Conservation (phyloP, 352 stramenopile species). For the Phytophthora pini region DNA sequence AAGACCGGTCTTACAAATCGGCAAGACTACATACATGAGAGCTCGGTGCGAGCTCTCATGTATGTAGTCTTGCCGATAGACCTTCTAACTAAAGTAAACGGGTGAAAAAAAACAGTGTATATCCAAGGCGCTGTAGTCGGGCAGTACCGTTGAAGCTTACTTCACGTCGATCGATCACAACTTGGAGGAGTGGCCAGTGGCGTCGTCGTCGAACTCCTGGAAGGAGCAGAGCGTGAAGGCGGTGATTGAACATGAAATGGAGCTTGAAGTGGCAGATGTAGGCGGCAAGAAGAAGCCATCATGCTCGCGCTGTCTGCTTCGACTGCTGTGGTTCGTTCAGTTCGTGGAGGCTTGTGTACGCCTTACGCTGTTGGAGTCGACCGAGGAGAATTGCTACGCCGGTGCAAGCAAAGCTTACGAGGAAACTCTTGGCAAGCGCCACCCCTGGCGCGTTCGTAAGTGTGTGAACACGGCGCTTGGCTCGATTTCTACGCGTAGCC, state of each 20-base stretch:
- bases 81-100: no score
- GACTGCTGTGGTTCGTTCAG: conserved; percentile 84
- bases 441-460: conserved; percentile 87
- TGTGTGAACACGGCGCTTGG: conserved; percentile 77
- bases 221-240: conserved; percentile 59
- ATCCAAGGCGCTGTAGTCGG: no score
- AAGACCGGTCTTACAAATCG: no score
- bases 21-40: no score
- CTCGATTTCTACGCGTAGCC: conserved; percentile 63
- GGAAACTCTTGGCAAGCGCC: conserved; percentile 79
- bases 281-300: conserved; percentile 89
- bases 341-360: conserved; percentile 81
- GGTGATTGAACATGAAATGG: conserved; percentile 72
- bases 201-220: conserved; percentile 43
- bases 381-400: conserved; percentile 67
- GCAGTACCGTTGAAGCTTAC: conserved; percentile 76
- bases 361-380: conserved; percentile 71
- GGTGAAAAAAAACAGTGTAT: no score
- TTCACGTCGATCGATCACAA: conserved; percentile 76
- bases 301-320: conserved; percentile 72
- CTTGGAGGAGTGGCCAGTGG: conserved; percentile 50
- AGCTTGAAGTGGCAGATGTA: conserved; percentile 55
- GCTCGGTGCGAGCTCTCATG: no score
- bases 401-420: conserved; percentile 84
- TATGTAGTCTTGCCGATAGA: no score